Evolutionary conservation across 345 rosid genomes (phyloP).

Genomic region (Bretschneidera sinensis): DNA sequence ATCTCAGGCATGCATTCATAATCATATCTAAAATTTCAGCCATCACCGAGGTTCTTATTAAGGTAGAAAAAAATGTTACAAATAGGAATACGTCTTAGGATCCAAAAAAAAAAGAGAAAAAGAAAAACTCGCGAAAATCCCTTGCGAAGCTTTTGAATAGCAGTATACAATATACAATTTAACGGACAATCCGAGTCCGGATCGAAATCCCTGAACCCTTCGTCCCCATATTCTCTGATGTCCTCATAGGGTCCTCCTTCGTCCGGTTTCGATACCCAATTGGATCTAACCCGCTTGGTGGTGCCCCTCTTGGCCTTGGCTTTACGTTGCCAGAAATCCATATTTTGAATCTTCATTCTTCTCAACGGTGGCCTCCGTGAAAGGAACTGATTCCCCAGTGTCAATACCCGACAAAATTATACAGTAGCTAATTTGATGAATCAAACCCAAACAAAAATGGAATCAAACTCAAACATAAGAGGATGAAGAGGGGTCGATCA

Average conservation of each 20-base stretch:
- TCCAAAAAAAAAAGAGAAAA: too few species aligned
- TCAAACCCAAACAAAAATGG: too few species aligned
- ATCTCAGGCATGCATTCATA: too few species aligned
- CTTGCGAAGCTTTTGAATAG: slow-evolving; percentile 65
- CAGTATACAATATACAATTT: slow-evolving; percentile 55
- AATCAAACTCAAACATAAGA: too few species aligned
- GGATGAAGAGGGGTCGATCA: too few species aligned
- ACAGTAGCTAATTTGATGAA: too few species aligned
- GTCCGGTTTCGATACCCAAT: slow-evolving; percentile 35
- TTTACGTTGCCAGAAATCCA: slow-evolving; percentile 27
- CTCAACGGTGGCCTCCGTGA: too few species aligned
- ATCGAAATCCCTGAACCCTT: slow-evolving; percentile 39
- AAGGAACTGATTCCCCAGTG: too few species aligned
- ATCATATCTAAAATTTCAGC: too few species aligned
- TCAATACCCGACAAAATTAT: too few species aligned
- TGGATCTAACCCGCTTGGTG: slow-evolving; percentile 43
- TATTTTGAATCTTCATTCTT: too few species aligned
- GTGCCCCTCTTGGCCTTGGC: slow-evolving; percentile 31
- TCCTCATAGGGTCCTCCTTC: slow-evolving; percentile 37
- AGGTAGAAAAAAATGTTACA: background rate
- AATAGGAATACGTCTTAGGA: background rate
- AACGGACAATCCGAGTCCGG: slow-evolving; percentile 43
- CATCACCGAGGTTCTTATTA: slow-evolving; percentile 12
- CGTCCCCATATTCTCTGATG: too few species aligned
- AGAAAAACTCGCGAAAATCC: slow-evolving; percentile 48